These are phyloP conservation scores for Anisodus acutangulus DNA, from an alignment of 257 asterid species.

Conservation along the genomic window DNA sequence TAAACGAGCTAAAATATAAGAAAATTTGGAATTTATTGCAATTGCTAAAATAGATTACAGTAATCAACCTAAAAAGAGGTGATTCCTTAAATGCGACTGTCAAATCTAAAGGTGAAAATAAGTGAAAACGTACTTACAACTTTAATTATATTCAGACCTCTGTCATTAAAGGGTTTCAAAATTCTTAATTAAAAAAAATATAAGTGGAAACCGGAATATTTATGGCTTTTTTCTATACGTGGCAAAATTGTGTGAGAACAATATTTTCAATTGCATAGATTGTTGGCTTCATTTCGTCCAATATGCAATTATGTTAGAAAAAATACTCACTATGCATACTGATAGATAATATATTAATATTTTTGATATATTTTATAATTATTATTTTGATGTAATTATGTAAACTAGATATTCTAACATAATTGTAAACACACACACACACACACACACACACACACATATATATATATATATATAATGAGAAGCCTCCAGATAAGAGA, in stretches of 20 bases:
- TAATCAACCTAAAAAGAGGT: neutral
- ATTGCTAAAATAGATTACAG: no score
- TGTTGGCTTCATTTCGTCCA: neutral
- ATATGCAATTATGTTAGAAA: neutral
- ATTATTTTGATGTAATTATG: no score
- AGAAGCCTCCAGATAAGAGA: no score
- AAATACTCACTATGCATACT: no score
- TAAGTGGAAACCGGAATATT: neutral
- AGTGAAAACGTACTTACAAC: neutral
- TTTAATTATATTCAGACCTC: conserved; percentile 19
- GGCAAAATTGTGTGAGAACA: neutral
- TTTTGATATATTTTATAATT: no score
- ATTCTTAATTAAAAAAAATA: neutral
- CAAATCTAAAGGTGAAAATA: neutral
- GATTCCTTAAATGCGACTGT: neutral
- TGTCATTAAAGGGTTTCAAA: neutral
- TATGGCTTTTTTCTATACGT: neutral
- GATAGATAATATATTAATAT: no score
- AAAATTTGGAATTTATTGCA: no score
- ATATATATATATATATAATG: no score
- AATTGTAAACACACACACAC: no score
- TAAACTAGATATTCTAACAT: no score
- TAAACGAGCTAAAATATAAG: no score
- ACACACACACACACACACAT: no score
- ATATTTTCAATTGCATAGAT: neutral